These are phyloP conservation scores for Hypoxylon fuscum DNA, from an alignment of 495 filamentous ascomycete genomes.

Conservation along the genomic window DNA sequence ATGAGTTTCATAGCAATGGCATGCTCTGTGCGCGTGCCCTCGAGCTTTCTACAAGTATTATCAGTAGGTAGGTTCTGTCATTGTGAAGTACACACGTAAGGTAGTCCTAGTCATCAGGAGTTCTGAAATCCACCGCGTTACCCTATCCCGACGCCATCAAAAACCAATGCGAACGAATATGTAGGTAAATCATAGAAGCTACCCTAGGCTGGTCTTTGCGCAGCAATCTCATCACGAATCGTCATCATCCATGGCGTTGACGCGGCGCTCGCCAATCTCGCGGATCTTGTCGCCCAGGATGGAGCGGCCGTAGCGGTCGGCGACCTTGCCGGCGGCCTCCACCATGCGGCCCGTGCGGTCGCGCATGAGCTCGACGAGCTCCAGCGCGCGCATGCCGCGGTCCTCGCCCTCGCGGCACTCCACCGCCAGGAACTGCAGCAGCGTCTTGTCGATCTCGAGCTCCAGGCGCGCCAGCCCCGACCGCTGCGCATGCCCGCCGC, in stretches of 20 bases:
- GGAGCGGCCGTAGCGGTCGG: slow-evolving; percentile 76
- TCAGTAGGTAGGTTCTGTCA: not conserved
- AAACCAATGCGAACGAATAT: not conserved
- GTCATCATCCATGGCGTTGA: slow-evolving; percentile 66
- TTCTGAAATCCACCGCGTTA: not conserved
- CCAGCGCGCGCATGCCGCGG: slow-evolving; percentile 90
- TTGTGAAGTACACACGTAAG: slow-evolving; percentile 13
- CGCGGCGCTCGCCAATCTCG: slow-evolving; percentile 73
- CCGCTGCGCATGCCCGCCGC: slow-evolving; percentile 67
- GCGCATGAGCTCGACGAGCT: slow-evolving; percentile 78
- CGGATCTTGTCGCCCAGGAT: slow-evolving; percentile 88
- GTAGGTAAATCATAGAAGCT: too few species aligned
- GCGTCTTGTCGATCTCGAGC: slow-evolving; percentile 82
- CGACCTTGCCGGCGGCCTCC: slow-evolving; percentile 85
- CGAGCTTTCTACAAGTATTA: too few species aligned
- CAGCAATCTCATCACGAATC: slow-evolving; percentile 18
- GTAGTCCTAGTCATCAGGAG: slow-evolving; percentile 15
- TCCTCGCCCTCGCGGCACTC: slow-evolving; percentile 95
- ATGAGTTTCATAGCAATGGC: too few species aligned
- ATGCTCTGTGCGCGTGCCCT: too few species aligned
- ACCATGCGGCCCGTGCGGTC: slow-evolving; percentile 84
- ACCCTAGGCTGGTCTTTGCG: too few species aligned
- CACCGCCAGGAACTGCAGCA: slow-evolving; percentile 87
- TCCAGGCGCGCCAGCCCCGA: slow-evolving; percentile 73
- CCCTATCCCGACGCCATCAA: slow-evolving; percentile 9